These are phyloP conservation scores for Naganishia sp. DNA, from an alignment of 1,284 basidiomycete genomes.

Conservation along the genomic window DNA sequence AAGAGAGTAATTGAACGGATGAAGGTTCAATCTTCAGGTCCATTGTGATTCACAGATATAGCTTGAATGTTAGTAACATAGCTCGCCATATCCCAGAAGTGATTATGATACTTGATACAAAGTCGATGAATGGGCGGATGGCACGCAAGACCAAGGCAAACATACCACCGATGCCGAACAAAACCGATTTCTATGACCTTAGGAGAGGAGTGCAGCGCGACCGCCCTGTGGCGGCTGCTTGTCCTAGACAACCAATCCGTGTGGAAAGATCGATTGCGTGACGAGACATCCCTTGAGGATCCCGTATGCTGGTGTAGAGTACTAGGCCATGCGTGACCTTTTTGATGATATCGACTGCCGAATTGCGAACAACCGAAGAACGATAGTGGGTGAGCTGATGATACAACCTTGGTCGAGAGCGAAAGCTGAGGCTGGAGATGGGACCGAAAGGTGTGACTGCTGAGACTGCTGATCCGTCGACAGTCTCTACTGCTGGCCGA, in stretches of 20 bases:
- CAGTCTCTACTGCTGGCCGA: slow-evolving; percentile 55
- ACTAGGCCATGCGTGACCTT: slow-evolving; percentile 13
- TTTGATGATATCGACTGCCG: slow-evolving; percentile 11
- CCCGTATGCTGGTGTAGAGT: slow-evolving; percentile 26
- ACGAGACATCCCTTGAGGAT: slow-evolving; percentile 34
- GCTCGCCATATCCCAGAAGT: slow-evolving; percentile 1
- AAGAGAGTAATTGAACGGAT: too few species aligned
- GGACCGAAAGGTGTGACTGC: not conserved
- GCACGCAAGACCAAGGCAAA: not conserved
- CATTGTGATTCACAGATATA: too few species aligned
- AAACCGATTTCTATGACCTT: slow-evolving; percentile 7
- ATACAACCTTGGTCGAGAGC: slow-evolving; percentile 15
- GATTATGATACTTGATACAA: slow-evolving; percentile 18
- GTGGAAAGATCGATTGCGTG: not conserved
- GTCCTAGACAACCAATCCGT: not conserved
- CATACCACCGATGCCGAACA: not conserved
- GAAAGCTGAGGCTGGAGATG: slow-evolving; percentile 4
- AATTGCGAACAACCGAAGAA: slow-evolving; percentile 1
- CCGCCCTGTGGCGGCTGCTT: not conserved
- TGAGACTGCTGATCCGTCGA: not conserved
- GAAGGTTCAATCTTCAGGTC: too few species aligned
- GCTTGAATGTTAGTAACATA: not conserved
- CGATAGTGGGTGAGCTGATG: slow-evolving; percentile 17
- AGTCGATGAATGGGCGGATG: not conserved
- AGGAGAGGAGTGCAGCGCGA: too few species aligned